Base-by-base conservation (phyloP, 176 grass and related monocot genomes). In the Areca catechu region DNA sequence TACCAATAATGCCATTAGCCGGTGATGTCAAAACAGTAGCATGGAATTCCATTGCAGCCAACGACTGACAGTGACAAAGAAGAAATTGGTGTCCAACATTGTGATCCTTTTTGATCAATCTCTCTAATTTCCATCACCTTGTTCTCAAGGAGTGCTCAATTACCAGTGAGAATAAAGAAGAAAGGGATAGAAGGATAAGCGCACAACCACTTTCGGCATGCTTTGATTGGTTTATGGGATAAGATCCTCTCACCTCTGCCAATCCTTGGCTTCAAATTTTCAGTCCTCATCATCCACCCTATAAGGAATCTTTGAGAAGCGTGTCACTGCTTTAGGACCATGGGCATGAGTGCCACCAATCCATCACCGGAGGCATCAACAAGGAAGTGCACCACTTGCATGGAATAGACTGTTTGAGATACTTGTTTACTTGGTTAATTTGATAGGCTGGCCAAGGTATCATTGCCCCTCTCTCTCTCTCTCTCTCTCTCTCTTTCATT, bases 201-300 rank as follows among this genome's bases (percentile, higher is more conserved):
- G n/a, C 24, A 62, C 51, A 22, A 75, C 54, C 65, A 89, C 89
- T 89, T 95, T 95, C 89, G 81, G 85, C 74, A 70, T 77, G 56
- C 75, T 76, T 95, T 80, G 74, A 85, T 72, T 74, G 61, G 73
- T 81, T 82, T 56, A 74, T 24, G 2, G 77, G 89, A 95, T 95
- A 95, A 95, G 75, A 89, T 95, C 81, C 85, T 76, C 77, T 74
- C 58, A 24, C 66, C 58, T 57, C 70, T 60, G 62, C 66, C 29
- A 62, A 66, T 47, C 75, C 66, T 82, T 19, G 55, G 9, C 57
- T 64, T 55, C 71, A 66, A 66, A 78, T 73, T 24, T 65, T 24
- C 62, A 56, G 51, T 60, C 56, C 56, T 54, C 74, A 76, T 52
- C 69, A 72, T 75, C 62, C 68, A 57, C 68, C 71, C 47, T 51